phyloP scores from a whole-genome alignment of 768 basidiomycete genomes.

The Tylopilus felleus region DNA sequence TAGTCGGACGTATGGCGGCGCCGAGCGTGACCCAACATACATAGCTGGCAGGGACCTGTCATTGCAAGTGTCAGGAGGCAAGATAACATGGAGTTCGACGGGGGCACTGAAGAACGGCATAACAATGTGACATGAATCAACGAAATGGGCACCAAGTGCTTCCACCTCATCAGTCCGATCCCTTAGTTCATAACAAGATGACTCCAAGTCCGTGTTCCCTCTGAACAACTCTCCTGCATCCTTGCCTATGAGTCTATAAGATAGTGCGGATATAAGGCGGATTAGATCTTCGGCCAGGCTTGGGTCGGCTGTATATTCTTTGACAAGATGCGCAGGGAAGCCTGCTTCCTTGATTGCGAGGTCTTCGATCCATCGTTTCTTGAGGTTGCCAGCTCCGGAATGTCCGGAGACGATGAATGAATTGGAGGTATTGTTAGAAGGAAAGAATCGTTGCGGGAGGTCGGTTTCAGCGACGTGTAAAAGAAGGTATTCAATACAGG shows the following conservation, averaged over 20 bases:
- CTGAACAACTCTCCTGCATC: slow-evolving; percentile 30
- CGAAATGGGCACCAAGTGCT: slow-evolving; percentile 54
- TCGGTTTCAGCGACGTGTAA: slow-evolving; percentile 85
- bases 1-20: slow-evolving; percentile 79
- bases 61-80: slow-evolving; percentile 39
- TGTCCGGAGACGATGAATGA: slow-evolving; percentile 67
- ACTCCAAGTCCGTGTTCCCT: slow-evolving; percentile 28
- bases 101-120: slow-evolving; percentile 65
- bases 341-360: slow-evolving; percentile 81
- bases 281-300: slow-evolving; percentile 47
- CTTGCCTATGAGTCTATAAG: slow-evolving; percentile 52
- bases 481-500: slow-evolving; percentile 81
- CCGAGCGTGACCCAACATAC: slow-evolving; percentile 65
- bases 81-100: slow-evolving; percentile 63
- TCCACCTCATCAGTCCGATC: slow-evolving; percentile 41
- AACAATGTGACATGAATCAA: slow-evolving; percentile 45
- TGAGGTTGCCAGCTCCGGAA: slow-evolving; percentile 59
- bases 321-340: slow-evolving; percentile 71
- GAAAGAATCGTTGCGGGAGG: slow-evolving; percentile 70
- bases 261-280: slow-evolving; percentile 51
- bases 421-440: slow-evolving; percentile 60
- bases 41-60: slow-evolving; percentile 58
- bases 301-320: slow-evolving; percentile 42
- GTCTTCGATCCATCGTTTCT: slow-evolving; percentile 76
- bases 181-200: slow-evolving; percentile 12